Evolutionary conservation across 768 basidiomycete species (phyloP), one percentile per base, ranked within the genome.

Genomic region (Boletellus sp.): DNA sequence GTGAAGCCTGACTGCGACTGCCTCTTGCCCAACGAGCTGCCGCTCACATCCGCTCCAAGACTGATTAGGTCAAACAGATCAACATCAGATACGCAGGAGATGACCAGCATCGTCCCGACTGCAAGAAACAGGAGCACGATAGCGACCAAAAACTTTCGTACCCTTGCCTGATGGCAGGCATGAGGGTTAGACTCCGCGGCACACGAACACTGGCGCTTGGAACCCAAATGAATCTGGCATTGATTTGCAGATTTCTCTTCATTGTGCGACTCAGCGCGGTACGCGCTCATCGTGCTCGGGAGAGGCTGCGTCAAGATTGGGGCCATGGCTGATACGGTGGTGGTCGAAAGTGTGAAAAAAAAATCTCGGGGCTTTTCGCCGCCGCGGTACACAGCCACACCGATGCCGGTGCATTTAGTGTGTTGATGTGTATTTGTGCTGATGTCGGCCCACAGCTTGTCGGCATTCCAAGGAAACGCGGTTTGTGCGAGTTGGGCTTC

Each of bases 71-170:
- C 57, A 47, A 52, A 51, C 44, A 68, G 16, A 39, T 57, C 61
- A 34, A 58, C 51, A 26, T 68, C 57, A 24, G 53, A 53, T 19
- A 67, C 51, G 41, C 70, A 75, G 8, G 67, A 63, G 9, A 74
- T 48, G 12, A 63, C 64, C 12, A 71, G 45, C 9, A 73, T 26
- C 2, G 65, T 59, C 7, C 63, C 66, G 9, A 72, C 42, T 2
- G 56, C 57, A 17, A 76, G 50, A 34, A 76, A 48, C 0, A 60
- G 50, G 35, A 70, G 54, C 1, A 72, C 51, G 7, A 69, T 55
- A 2, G 74, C 72, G 9, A 74, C 38, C 16, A 78, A 52, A 36
- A 77, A 46, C 19, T 60, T 67, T 17, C 62, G 64, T 24, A 71
- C 45, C 31, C 65, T 61, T 9, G 60, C 57, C 42, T 59, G 56